Percentiles rank a stretch among this genome's conserved stretches.
These are phyloP conservation scores for Basidioascus undulatus DNA, from an alignment of 768 basidiomycete genomes.

Conservation along the genomic window DNA sequence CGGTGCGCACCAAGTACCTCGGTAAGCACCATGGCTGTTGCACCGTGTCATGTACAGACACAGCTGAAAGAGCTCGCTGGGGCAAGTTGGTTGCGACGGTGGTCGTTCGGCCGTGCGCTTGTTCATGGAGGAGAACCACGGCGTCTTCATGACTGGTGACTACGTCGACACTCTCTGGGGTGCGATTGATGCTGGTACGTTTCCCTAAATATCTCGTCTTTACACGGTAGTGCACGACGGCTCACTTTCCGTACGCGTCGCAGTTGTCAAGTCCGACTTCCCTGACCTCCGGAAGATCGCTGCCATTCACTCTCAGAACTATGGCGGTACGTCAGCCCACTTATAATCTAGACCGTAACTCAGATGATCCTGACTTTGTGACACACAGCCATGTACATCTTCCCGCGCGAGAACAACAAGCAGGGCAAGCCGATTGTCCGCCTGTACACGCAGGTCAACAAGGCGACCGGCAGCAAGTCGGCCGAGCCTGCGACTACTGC, in stretches of 20 bases:
- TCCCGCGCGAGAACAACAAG: constrained; percentile 9
- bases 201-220: neutral
- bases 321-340: too few relatives aligned
- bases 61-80: too few relatives aligned
- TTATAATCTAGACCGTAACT: too few relatives aligned
- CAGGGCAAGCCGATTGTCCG: constrained; percentile 8
- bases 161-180: constrained; percentile 6
- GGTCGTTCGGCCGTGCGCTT: constrained; percentile 6
- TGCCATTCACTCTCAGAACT: constrained; percentile 3
- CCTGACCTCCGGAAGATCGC: constrained; percentile 10
- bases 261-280: constrained; percentile 9
- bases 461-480: constrained; percentile 6
- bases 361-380: too few relatives aligned
- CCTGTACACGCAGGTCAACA: constrained; percentile 9
- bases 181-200: constrained; percentile 6
- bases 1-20: constrained; percentile 7
- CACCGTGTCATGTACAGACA: too few relatives aligned
- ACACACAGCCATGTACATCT: constrained; percentile 7
- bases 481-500: constrained; percentile 4
- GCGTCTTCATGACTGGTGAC: constrained; percentile 4
- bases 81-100: constrained; percentile 8
- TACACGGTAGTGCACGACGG: too few relatives aligned
- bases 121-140: constrained; percentile 3
- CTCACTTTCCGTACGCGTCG: too few relatives aligned
- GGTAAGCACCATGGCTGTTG: too few relatives aligned